These are phyloP conservation scores for Salix viminalis DNA, from an alignment of 345 rosid species.

Conservation along the genomic window DNA sequence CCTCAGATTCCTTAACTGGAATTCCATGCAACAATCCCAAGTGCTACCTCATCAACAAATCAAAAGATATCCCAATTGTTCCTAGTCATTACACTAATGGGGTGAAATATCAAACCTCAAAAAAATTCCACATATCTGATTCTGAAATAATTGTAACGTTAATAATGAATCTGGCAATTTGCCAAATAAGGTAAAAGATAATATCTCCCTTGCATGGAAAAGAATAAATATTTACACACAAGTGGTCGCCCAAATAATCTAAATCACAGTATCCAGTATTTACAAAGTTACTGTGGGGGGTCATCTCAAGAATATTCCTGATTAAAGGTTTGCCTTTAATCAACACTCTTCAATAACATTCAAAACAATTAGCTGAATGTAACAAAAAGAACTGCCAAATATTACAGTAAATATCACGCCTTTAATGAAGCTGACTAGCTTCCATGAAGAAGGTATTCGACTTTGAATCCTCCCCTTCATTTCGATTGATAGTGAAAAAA, in stretches of 20 bases:
- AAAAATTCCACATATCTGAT: too few species aligned
- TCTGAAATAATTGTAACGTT: neutral
- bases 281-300: neutral
- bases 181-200: neutral
- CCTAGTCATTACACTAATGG: neutral
- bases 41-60: neutral
- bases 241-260: neutral
- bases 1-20: too few species aligned
- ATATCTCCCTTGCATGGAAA: neutral
- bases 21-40: neutral
- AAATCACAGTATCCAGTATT: neutral
- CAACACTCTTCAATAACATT: neutral
- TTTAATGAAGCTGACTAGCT: slow-evolving; percentile 3
- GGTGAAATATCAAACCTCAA: neutral
- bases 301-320: neutral
- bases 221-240: neutral
- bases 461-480: slow-evolving; percentile 11
- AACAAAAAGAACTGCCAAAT: neutral
- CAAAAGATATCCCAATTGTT: neutral
- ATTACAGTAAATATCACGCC: neutral
- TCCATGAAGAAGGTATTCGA: slow-evolving; percentile 16
- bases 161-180: neutral
- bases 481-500: slow-evolving; percentile 5
- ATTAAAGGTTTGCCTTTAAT: neutral
- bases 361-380: neutral